Percentiles rank a stretch among this genome's conserved stretches.
Conservation (phyloP, 2,329 filamentous ascomycete genomes). For the Coniochaeta hoffmannii region DNA sequence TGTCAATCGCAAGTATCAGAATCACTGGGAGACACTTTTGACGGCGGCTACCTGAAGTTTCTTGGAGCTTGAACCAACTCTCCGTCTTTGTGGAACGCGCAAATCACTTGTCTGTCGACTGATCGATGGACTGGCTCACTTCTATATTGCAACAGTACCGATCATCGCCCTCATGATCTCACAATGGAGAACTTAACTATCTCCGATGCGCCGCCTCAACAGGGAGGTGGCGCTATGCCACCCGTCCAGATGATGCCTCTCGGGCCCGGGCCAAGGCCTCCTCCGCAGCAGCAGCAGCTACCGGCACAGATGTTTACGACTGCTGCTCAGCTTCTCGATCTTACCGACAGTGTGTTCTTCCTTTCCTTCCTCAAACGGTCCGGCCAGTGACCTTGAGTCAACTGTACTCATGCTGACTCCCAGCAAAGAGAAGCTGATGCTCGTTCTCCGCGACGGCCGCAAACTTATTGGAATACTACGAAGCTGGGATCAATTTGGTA, state of each 20-base stretch:
- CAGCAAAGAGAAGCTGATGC: slow-evolving; percentile 79
- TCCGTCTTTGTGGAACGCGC: not conserved
- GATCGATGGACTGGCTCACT: slow-evolving; percentile 3
- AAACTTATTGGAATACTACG: slow-evolving; percentile 89
- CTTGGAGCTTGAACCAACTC: not conserved
- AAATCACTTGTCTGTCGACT: not conserved
- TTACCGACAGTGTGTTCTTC: slow-evolving; percentile 75
- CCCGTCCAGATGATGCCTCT: slow-evolving; percentile 7
- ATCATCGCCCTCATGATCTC: slow-evolving; percentile 5
- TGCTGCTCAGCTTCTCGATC: slow-evolving; percentile 86
- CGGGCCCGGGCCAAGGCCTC: slow-evolving; percentile 17
- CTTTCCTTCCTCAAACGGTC: not conserved
- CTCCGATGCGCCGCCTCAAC: slow-evolving; percentile 13
- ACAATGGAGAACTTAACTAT: slow-evolving; percentile 4
- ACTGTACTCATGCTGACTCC: slow-evolving; percentile 18
- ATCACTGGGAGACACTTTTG: too few relatives aligned
- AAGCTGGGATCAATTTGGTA: slow-evolving; percentile 98
- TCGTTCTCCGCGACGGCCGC: slow-evolving; percentile 84
- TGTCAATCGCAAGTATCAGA: not conserved
- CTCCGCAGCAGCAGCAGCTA: slow-evolving; percentile 52
- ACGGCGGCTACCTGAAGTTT: not conserved
- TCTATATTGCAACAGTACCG: not conserved
- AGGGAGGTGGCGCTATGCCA: slow-evolving; percentile 21
- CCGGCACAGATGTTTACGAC: slow-evolving; percentile 98
- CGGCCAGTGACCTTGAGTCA: not conserved